These are phyloP conservation scores for Colletotrichum cordylinicola DNA, from an alignment of 2,329 filamentous ascomycete genomes.

Conservation along the genomic window DNA sequence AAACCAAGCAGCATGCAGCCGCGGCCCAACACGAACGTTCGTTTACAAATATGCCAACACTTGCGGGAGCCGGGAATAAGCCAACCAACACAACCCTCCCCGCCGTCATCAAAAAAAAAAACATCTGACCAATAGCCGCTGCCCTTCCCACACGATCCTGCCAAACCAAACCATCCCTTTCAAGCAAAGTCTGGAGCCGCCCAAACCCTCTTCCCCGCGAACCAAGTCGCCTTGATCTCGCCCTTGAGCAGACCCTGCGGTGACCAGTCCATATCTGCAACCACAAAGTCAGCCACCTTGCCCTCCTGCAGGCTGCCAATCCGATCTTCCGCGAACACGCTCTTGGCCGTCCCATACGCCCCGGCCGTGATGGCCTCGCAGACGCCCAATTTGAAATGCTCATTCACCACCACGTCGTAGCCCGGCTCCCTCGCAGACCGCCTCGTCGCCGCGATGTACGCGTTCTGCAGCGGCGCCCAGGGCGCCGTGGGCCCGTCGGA, in stretches of 20 bases:
- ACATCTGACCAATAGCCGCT: neutral
- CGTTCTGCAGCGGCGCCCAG: constrained; percentile 50
- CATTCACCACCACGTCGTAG: constrained; percentile 45
- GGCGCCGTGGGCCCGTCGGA: constrained; percentile 60
- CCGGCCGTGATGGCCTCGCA: constrained; percentile 53
- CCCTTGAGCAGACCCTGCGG: constrained; percentile 46
- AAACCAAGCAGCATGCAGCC: neutral
- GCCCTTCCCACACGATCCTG: neutral
- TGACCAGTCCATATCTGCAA: constrained; percentile 55
- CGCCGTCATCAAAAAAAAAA: neutral
- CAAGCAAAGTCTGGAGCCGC: neutral
- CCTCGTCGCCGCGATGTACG: constrained; percentile 58
- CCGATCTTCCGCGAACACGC: constrained; percentile 53
- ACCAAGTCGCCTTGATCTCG: constrained; percentile 53
- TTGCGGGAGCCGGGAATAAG: neutral
- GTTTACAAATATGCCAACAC: neutral
- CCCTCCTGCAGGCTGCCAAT: constrained; percentile 53
- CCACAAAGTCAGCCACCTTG: constrained; percentile 57
- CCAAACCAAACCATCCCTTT: neutral
- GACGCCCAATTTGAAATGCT: constrained; percentile 50
- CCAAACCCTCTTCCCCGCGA: constrained; percentile 43
- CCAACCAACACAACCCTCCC: neutral
- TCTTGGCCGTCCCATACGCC: constrained; percentile 53
- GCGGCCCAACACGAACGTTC: neutral
- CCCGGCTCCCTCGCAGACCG: constrained; percentile 50